Evolutionary conservation across 805 yeast genomes (phyloP).

Genomic region (Tanozyma kutaoensis): DNA sequence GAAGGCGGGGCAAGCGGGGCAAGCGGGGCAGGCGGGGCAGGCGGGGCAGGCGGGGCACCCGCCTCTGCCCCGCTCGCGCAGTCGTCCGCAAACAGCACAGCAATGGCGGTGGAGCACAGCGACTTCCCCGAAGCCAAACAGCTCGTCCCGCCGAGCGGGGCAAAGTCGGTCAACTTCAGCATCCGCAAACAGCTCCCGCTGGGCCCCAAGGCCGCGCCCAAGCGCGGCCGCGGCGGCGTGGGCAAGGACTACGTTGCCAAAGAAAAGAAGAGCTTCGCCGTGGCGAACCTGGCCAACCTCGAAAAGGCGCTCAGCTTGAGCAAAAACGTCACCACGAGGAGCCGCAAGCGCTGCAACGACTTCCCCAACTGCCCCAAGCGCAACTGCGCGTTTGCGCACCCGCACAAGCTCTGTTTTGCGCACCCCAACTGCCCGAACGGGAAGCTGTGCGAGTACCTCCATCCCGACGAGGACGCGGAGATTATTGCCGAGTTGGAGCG

Average conservation of each 20-base stretch:
- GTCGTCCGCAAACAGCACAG: no score
- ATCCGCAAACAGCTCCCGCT: not conserved
- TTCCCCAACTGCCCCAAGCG: slow-evolving; percentile 62
- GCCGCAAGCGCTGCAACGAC: slow-evolving; percentile 37
- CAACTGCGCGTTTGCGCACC: slow-evolving; percentile 69
- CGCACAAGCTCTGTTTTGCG: slow-evolving; percentile 59
- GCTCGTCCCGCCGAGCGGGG: no score
- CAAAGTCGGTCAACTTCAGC: no score
- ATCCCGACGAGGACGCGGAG: slow-evolving; percentile 74
- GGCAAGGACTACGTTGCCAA: slow-evolving; percentile 7
- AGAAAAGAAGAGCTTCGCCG: slow-evolving; percentile 15
- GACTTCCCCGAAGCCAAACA: no score
- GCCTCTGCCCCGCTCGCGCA: no score
- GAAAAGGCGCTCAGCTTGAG: slow-evolving; percentile 26
- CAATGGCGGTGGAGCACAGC: no score
- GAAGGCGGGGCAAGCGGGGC: slow-evolving; percentile 1
- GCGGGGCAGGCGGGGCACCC: no score
- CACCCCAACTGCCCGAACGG: slow-evolving; percentile 70
- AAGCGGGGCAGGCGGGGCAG: no score
- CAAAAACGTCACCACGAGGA: slow-evolving; percentile 3
- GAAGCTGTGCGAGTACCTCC: slow-evolving; percentile 74
- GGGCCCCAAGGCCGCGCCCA: slow-evolving; percentile 1
- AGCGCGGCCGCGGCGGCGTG: slow-evolving; percentile 7
- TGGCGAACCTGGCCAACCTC: slow-evolving; percentile 27
- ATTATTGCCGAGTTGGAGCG: slow-evolving; percentile 56